Evolutionary conservation across 257 asterid genomes (phyloP).

Genomic region (Solanum paucissectum): DNA sequence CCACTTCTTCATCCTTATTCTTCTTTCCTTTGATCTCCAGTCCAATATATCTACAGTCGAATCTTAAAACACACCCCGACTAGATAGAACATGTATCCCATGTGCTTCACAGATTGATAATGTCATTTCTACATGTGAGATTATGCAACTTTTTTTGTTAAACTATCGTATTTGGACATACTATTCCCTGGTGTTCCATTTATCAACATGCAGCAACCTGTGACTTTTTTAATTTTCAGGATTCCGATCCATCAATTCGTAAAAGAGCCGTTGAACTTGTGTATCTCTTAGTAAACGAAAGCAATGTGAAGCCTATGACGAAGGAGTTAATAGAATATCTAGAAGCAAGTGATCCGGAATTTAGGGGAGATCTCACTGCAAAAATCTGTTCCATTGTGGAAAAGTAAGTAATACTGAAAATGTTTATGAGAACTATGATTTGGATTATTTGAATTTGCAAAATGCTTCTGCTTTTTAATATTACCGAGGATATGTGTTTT

Average conservation of each 20-base stretch:
- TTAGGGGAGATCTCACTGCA: conserved; percentile 84
- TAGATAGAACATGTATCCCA: neutral
- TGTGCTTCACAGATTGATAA: neutral
- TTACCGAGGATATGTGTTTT: neutral
- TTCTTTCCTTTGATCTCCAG: neutral
- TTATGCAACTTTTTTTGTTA: neutral
- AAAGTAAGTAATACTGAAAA: conserved; percentile 53
- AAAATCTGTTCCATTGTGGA: conserved; percentile 95
- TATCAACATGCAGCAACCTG: neutral
- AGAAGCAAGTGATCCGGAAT: conserved; percentile 83
- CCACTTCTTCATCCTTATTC: neutral
- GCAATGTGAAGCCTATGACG: conserved; percentile 77
- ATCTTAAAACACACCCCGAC: neutral
- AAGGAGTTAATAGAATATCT: conserved; percentile 87
- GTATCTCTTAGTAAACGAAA: conserved; percentile 79
- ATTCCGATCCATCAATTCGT: conserved; percentile 97
- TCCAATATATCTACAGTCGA: neutral
- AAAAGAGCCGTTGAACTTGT: conserved; percentile 96
- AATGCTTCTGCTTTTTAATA: neutral
- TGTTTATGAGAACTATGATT: neutral
- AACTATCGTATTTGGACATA: neutral
- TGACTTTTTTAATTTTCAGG: conserved; percentile 40
- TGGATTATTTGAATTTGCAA: neutral
- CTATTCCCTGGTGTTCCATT: neutral
- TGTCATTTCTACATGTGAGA: neutral